Percentiles rank a stretch among this genome's conserved stretches.
Evolutionary conservation across 331 rosid genomes (phyloP).

Genomic region (Pyracantha coccinea): DNA sequence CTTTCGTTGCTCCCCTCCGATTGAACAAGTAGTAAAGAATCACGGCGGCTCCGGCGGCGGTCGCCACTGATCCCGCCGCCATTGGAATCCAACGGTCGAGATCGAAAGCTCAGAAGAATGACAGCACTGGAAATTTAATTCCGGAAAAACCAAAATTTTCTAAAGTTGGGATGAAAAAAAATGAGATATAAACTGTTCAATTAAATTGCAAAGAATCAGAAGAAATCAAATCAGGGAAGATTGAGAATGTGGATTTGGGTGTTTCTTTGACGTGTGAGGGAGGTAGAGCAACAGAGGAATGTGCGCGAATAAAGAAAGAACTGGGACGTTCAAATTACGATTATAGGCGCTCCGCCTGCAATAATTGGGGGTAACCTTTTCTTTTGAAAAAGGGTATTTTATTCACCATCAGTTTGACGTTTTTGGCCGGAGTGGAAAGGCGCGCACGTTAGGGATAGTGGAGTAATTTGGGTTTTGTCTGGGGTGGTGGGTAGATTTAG

Average conservation of each 20-base stretch:
- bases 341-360: not conserved
- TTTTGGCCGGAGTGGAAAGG: not conserved
- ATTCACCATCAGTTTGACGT: not conserved
- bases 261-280: not conserved
- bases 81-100: slow-evolving; percentile 22
- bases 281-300: not conserved
- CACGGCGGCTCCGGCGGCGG: slow-evolving; percentile 92
- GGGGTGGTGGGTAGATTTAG: not conserved
- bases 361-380: too few species aligned
- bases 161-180: not conserved
- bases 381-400: not conserved
- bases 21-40: slow-evolving; percentile 55
- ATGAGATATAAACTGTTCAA: not conserved
- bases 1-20: slow-evolving; percentile 37
- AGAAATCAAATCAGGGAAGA: not conserved
- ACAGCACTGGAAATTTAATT: not conserved
- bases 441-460: slow-evolving; percentile 23
- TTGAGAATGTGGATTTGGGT: not conserved
- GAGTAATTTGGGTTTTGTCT: not conserved
- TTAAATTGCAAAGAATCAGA: not conserved
- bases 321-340: not conserved
- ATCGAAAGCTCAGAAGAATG: not conserved
- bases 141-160: not conserved
- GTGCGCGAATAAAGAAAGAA: not conserved
- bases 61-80: slow-evolving; percentile 95